Percentiles rank a stretch among this genome's conserved stretches.
These are phyloP conservation scores for Lentinula aciculospora DNA, from an alignment of 768 basidiomycete species.

Conservation along the genomic window DNA sequence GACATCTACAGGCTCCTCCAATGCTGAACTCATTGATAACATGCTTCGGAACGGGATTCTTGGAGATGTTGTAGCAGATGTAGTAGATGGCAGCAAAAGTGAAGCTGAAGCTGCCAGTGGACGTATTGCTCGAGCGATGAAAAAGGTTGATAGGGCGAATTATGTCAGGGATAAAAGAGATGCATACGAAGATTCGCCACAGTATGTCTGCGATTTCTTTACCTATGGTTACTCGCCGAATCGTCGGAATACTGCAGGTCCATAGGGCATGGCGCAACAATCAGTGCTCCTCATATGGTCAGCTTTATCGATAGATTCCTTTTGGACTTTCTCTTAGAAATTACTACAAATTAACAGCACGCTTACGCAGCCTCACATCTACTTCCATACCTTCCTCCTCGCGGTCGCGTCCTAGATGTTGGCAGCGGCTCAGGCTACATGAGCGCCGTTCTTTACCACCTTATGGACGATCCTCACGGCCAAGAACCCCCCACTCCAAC, in stretches of 20 bases:
- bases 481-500: conserved; percentile 8
- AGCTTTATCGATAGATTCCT: neutral
- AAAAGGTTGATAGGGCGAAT: conserved; percentile 60
- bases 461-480: conserved; percentile 33
- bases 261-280: conserved; percentile 86
- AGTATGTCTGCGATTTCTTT: conserved; percentile 34
- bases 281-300: conserved; percentile 96
- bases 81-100: neutral
- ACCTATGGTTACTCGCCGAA: neutral
- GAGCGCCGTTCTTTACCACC: conserved; percentile 72
- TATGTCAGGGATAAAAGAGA: conserved; percentile 45
- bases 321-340: neutral
- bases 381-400: conserved; percentile 58
- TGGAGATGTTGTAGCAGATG: conserved; percentile 10
- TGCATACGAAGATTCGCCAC: conserved; percentile 80
- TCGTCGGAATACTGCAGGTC: conserved; percentile 29
- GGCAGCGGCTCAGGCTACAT: conserved; percentile 89
- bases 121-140: conserved; percentile 51
- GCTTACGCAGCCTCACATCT: conserved; percentile 82
- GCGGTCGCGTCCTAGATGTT: conserved; percentile 75
- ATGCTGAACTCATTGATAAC: conserved; percentile 69
- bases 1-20: conserved; percentile 67
- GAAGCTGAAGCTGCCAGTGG: neutral
- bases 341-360: conserved; percentile 44
- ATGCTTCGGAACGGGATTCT: conserved; percentile 52